Evolutionary conservation across 2,329 filamentous ascomycete species (phyloP), one percentile per base, ranked within the genome.

Genomic region (Colletotrichum nymphaeae): DNA sequence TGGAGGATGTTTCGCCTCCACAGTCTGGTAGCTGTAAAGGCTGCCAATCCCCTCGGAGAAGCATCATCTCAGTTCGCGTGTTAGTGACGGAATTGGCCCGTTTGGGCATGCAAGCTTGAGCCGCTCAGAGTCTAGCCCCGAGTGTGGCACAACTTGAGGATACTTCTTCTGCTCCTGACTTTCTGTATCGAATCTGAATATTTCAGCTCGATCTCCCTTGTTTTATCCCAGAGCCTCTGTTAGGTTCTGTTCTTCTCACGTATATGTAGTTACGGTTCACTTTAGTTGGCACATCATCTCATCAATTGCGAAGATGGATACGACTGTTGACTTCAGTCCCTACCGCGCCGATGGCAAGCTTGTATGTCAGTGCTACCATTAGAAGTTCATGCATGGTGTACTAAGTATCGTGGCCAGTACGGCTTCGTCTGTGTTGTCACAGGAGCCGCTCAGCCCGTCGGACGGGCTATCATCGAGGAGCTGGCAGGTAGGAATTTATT

Each of bases 371-470:
- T 26, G 46, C 12, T 14, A 28, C 28, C 32, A 37, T 14, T 62
- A 7, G 12, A 22, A 22, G 3, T n/a, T 24, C 19, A 35, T 53
- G 30, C 6, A 16, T 55, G 16, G 16, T 32, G 24, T 57, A 35
- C 46, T 74, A 49, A 59, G 69, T n/a, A 35, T 24, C 19, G 30
- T n/a, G 12, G 19, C 52, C 74, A 90, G 86, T 90, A 92, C 80
- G 90, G 90, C 56, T 92, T 92, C 76, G 88, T 92, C 24, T 92
- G 90, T 76, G 87, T 92, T 16, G 90, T 92, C 5, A 91, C 90
- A 1, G 90, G 90, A 16, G 89, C 90, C 28, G 88, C 88, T 1
- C 88, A 91, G 77, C 88, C 90, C 2, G 85, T 92, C 16, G 90
- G 90, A 9, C 86, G 86, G 76, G 89, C 90, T 30, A 91, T 92